Conservation (phyloP, 495 filamentous ascomycete species). For the Penicillium simplicissimum region DNA sequence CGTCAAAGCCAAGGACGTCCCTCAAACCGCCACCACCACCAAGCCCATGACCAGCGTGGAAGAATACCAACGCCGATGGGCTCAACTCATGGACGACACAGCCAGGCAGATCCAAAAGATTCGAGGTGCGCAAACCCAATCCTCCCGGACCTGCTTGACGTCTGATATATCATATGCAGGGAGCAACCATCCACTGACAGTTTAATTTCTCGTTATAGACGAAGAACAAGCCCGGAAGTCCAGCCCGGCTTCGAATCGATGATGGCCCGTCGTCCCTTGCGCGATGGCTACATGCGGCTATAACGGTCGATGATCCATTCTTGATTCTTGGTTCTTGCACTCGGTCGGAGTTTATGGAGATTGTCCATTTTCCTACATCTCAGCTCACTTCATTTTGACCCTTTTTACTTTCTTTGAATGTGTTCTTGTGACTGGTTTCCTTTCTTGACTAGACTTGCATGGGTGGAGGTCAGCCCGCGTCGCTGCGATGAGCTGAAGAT, state of each 20-base stretch:
- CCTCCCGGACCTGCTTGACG: not conserved
- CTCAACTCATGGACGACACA: constrained; percentile 29
- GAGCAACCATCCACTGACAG: constrained; percentile 10
- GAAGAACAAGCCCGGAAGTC: constrained; percentile 23
- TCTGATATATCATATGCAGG: constrained; percentile 23
- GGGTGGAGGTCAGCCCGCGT: not conserved
- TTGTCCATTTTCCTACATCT: not conserved
- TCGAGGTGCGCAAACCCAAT: constrained; percentile 22
- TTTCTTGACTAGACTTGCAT: constrained; percentile 8
- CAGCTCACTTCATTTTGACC: not conserved
- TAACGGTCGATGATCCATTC: not conserved
- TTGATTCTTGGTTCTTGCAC: constrained; percentile 2
- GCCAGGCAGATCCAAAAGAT: constrained; percentile 28
- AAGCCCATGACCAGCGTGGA: constrained; percentile 19
- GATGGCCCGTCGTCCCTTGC: constrained; percentile 4
- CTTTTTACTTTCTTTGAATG: not conserved
- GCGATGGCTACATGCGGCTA: not conserved
- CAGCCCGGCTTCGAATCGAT: constrained; percentile 9
- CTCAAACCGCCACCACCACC: constrained; percentile 1
- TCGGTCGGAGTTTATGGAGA: constrained; percentile 8
- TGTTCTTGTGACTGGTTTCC: constrained; percentile 8
- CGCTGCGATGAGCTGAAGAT: not conserved
- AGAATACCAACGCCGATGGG: constrained; percentile 28
- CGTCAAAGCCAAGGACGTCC: constrained; percentile 14
- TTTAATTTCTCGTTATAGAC: constrained; percentile 14